Base-by-base conservation (phyloP, 495 filamentous ascomycete genomes). In the Talaromyces borbonicus region DNA sequence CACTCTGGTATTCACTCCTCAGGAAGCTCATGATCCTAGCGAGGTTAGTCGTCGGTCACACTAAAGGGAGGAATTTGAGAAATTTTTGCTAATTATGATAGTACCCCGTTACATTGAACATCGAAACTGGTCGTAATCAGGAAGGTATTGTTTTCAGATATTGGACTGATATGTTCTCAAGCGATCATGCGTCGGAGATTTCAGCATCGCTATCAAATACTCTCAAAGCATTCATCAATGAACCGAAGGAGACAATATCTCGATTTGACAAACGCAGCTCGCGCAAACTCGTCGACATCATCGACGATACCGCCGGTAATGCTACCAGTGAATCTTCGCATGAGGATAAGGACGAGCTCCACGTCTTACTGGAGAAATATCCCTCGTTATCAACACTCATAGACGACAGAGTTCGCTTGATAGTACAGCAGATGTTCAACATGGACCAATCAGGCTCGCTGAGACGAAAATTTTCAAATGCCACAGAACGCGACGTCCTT, bases 101-200 rank as follows among this genome's bases (percentile, higher is more conserved):
- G 67, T 74, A 72, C 43, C 58, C 68, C 14, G 55, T 74, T 15
- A 74, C 69, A 15, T 61, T 73, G 9, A 73, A 72, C 19, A 71
- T 71, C 5, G 64, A 65, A 30, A 73, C 62, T 25, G 63, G 64
- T 6, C 56, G 62, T 1, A 64, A 63, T 3, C 46, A 56, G 8
- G 71, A 73, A 40, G 68, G 68, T n/a, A 65, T 71, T 33, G 49
- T 71, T 39, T 48, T 74, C 32, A 65, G 70, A 41, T 71, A 72
- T 50, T 74, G 71, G 71, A 67, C 63, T 23, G 61, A 70, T 27
- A 49, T 63, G 19, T 56, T 74, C 8, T 68, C 69, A 5, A 61
- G 64, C n/a, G 54, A 57, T 8, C 58, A 70, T 43, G 71, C 58
- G n/a, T 49, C 54, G 9, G 50, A 26, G 7, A 47, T 59, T 11